phyloP scores from a whole-genome alignment of 2,329 filamentous ascomycete genomes.

The Apiospora phragmitis region DNA sequence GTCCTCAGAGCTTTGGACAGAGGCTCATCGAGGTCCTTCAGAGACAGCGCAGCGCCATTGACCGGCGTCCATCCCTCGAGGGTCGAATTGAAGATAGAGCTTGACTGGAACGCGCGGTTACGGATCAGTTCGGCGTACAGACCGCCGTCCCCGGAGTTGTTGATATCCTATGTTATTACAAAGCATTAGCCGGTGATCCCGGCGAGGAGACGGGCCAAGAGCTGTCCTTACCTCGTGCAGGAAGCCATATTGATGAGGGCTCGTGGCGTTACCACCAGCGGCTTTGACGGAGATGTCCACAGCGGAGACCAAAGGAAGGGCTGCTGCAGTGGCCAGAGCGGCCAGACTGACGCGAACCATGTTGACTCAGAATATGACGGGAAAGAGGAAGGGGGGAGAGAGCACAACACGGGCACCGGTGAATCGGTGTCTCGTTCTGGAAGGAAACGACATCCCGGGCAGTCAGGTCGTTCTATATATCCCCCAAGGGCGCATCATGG shows the following conservation, averaged over 20 bases:
- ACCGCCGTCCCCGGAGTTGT: conserved; percentile 70
- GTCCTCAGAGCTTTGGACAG: conserved; percentile 53
- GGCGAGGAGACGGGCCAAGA: neutral
- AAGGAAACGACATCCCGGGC: neutral
- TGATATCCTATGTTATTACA: conserved; percentile 51
- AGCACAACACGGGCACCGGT: neutral
- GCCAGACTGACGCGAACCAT: conserved; percentile 24
- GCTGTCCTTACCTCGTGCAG: conserved; percentile 39
- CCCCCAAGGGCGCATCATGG: neutral
- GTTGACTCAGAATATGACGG: neutral
- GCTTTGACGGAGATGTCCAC: conserved; percentile 39
- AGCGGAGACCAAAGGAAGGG: conserved; percentile 26
- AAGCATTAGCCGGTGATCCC: conserved; percentile 18
- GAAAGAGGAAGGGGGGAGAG: neutral
- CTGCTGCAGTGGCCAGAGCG: conserved; percentile 20
- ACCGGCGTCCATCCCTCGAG: conserved; percentile 48
- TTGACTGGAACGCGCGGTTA: conserved; percentile 69
- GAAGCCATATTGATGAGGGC: conserved; percentile 46
- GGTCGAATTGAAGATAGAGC: conserved; percentile 40
- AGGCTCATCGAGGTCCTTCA: conserved; percentile 47
- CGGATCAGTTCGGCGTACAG: conserved; percentile 71
- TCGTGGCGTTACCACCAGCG: conserved; percentile 42
- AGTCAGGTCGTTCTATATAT: neutral
- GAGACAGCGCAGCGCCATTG: conserved; percentile 43
- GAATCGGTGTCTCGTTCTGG: conserved; percentile 4